Conservation (phyloP, 2,329 filamentous ascomycete species). For the Calonectria ilicicola region DNA sequence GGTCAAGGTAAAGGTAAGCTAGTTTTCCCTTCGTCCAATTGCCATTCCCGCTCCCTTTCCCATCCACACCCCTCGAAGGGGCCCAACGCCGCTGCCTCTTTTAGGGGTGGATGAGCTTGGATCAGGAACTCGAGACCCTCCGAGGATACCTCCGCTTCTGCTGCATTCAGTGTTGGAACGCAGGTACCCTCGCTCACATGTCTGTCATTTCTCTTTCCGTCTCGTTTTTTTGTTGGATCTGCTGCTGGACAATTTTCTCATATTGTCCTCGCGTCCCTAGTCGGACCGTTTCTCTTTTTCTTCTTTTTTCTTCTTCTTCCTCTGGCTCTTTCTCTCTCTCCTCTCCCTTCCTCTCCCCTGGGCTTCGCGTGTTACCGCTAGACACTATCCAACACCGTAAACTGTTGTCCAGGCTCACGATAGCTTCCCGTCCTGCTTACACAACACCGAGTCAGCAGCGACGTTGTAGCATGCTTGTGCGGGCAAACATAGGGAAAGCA, state of each 20-base stretch:
- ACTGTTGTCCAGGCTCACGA: slow-evolving; percentile 9
- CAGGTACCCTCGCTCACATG: slow-evolving; percentile 42
- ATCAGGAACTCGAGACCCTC: slow-evolving; percentile 35
- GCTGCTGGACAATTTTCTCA: slow-evolving; percentile 14
- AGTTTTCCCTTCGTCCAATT: slow-evolving; percentile 13
- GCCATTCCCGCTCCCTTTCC: slow-evolving; percentile 16
- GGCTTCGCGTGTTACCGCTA: neutral
- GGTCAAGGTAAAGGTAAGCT: slow-evolving; percentile 13
- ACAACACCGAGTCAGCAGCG: slow-evolving; percentile 21
- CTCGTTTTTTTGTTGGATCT: slow-evolving; percentile 9
- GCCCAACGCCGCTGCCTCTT: slow-evolving; percentile 26
- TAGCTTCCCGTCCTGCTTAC: slow-evolving; percentile 17
- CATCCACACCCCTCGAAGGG: slow-evolving; percentile 32
- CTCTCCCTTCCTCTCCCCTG: slow-evolving; percentile 11
- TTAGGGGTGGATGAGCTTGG: slow-evolving; percentile 28
- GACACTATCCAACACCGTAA: neutral
- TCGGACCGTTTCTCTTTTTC: slow-evolving; percentile 7
- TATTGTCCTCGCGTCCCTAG: slow-evolving; percentile 19
- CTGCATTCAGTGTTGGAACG: slow-evolving; percentile 25
- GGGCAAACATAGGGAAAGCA: slow-evolving; percentile 26
- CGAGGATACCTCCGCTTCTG: slow-evolving; percentile 35
- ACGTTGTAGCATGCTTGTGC: slow-evolving; percentile 31
- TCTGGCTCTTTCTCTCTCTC: slow-evolving; percentile 15
- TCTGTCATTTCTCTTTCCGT: slow-evolving; percentile 30
- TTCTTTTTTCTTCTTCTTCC: slow-evolving; percentile 14